Conservation (phyloP, 2,329 filamentous ascomycete genomes). For the Lachnum nothofagi region DNA sequence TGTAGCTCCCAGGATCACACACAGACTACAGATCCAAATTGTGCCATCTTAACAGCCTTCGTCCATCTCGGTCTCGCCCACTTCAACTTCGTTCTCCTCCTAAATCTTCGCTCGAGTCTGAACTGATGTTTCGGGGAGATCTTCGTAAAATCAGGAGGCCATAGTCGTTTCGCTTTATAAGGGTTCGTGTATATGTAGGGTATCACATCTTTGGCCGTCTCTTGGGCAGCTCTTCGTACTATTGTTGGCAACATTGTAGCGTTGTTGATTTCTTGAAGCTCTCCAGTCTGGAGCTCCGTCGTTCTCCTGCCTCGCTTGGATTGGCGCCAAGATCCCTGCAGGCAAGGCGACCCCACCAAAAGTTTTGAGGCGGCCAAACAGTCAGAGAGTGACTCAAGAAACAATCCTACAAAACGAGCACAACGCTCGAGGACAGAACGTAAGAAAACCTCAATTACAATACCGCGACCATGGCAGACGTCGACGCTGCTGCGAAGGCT, state of each 20-base stretch:
- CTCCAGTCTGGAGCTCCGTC: not conserved
- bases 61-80: constrained; percentile 59
- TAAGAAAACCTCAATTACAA: not conserved
- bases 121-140: constrained; percentile 70
- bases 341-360: constrained; percentile 18
- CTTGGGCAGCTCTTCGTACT: constrained; percentile 38
- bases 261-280: constrained; percentile 9
- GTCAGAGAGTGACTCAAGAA: constrained; percentile 4
- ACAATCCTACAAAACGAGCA: not conserved
- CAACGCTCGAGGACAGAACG: constrained; percentile 4
- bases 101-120: constrained; percentile 72
- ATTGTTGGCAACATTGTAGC: constrained; percentile 45
- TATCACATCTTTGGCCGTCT: constrained; percentile 27
- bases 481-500: constrained; percentile 37
- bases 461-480: constrained; percentile 40
- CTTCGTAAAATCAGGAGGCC: constrained; percentile 71
- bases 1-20: constrained; percentile 6
- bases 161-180: constrained; percentile 64
- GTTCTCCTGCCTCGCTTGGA: constrained; percentile 1
- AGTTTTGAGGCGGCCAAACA: constrained; percentile 11
- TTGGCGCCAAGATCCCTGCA: not conserved
- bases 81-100: constrained; percentile 60
- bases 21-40: constrained; percentile 38
- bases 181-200: constrained; percentile 45
- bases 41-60: constrained; percentile 59